Conservation (phyloP, 495 filamentous ascomycete genomes). For the Parmelia sp. region DNA sequence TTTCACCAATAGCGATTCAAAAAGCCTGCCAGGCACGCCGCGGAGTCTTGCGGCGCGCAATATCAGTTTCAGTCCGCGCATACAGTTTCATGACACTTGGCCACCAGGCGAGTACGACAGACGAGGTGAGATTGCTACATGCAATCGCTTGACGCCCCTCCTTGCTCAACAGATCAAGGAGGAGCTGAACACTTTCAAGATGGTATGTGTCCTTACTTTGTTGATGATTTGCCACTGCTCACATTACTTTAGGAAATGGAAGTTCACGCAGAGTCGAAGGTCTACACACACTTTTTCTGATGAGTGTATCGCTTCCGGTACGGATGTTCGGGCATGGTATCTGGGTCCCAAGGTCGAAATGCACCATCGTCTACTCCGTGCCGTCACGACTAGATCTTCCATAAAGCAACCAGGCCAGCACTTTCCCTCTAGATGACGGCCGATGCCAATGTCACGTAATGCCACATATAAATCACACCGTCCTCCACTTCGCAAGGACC, state of each 20-base stretch:
- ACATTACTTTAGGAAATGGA: slow-evolving; percentile 82
- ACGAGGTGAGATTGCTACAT: slow-evolving; percentile 92
- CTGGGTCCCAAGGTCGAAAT: neutral
- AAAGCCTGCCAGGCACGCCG: slow-evolving; percentile 74
- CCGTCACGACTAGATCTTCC: neutral
- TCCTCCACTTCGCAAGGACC: slow-evolving; percentile 8
- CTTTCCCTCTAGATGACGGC: neutral
- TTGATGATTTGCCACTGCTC: slow-evolving; percentile 32
- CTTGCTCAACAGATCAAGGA: slow-evolving; percentile 99
- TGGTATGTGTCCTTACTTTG: slow-evolving; percentile 58
- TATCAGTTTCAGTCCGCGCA: slow-evolving; percentile 87
- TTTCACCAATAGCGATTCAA: slow-evolving; percentile 53
- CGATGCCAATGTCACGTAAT: slow-evolving; percentile 11
- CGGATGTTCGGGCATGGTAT: neutral
- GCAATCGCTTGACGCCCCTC: slow-evolving; percentile 94
- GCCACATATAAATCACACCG: neutral
- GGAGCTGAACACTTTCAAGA: slow-evolving; percentile 98
- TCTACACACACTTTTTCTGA: slow-evolving; percentile 99
- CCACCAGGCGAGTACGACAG: slow-evolving; percentile 92
- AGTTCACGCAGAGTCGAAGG: slow-evolving; percentile 96
- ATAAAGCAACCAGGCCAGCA: neutral
- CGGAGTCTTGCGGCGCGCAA: slow-evolving; percentile 56
- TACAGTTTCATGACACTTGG: slow-evolving; percentile 95
- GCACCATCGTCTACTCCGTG: neutral
- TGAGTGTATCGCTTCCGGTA: neutral